Base-by-base conservation (phyloP, 1,139 yeast species). In the Sugiyamaella grinbergsii region DNA sequence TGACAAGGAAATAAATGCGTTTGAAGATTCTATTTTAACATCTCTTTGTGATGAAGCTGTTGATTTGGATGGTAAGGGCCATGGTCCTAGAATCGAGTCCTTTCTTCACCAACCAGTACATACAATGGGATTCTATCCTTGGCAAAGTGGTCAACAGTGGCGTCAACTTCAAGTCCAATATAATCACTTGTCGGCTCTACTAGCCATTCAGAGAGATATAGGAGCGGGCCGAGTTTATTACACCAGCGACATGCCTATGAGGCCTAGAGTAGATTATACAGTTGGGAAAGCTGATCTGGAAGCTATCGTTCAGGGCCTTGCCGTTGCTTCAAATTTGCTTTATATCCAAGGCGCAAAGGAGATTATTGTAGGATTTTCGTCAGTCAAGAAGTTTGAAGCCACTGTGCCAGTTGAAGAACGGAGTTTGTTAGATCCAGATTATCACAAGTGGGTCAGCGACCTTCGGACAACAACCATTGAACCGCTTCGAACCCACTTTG, bases 81-180 rank as follows among this genome's bases (percentile, higher is more conserved):
- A 80, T 59, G 85, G 85, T 1, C 78, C 82, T 10, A 76, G 74
- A 62, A 71, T 80, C 50, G 85, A 80, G 64, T 70, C 82, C 3
- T 58, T 78, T 18, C 67, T 76, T 37, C 81, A 78, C 58, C 66
- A 73, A 10, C 85, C 84, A 1, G 63, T 64, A 43, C 54, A 77
- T 23, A 72, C 73, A 49, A 55, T 69, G 18, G 64, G 65, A 15
- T 74, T 73, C 54, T 45, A 71, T 11, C 82, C 83, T 2, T 80
- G 81, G 80, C 56, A 62, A 22, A 62, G 69, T 10, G 71, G 77
- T 37, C 67, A 66, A 37, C 66, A 68, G 32, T 56, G 62, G 36
- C 71, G 80, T 53, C 61, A 65, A 45, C 69, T 69, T 43, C 50
- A 74, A 32, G 60, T 76, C 31, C 70, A 70, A 52, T 78, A 73